Conservation (phyloP, 768 basidiomycete genomes). For the Boletellus emodensis region DNA sequence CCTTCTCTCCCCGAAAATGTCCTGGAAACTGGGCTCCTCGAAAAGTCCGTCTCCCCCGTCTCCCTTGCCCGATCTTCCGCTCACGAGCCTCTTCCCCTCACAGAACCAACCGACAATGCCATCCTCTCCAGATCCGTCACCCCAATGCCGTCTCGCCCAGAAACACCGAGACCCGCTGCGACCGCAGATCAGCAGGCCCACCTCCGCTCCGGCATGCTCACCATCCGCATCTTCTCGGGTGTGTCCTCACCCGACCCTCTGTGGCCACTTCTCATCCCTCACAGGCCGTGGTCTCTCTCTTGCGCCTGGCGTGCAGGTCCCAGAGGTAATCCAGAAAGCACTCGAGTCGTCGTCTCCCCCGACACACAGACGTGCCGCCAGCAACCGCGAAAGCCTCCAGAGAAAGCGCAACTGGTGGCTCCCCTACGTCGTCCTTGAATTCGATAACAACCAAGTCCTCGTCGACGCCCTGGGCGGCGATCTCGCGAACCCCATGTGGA, state of each 20-base stretch:
- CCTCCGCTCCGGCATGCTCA: constrained; percentile 87
- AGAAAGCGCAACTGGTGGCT: constrained; percentile 93
- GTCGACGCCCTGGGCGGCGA: constrained; percentile 97
- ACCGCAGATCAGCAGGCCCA: constrained; percentile 46
- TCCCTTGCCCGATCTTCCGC: constrained; percentile 7
- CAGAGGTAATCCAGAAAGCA: constrained; percentile 81
- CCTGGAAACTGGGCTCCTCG: constrained; percentile 49
- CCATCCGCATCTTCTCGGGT: constrained; percentile 95
- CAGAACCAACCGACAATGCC: constrained; percentile 72
- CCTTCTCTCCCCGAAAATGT: constrained; percentile 34
- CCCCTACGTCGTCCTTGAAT: constrained; percentile 96
- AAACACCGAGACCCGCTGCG: constrained; percentile 61
- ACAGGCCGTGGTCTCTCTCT: constrained; percentile 78
- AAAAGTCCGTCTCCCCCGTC: constrained; percentile 28
- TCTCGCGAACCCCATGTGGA: constrained; percentile 86
- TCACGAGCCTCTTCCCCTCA: neutral
- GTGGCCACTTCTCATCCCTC: neutral
- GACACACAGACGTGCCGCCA: constrained; percentile 51
- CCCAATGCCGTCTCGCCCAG: constrained; percentile 77
- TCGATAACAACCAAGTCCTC: constrained; percentile 95
- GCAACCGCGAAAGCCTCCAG: constrained; percentile 88
- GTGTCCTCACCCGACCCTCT: constrained; percentile 24
- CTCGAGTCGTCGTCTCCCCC: constrained; percentile 58
- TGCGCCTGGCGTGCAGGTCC: constrained; percentile 72
- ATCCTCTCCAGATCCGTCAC: constrained; percentile 74